phyloP scores from a whole-genome alignment of 495 filamentous ascomycete species.

The Penicillium samsonianum region DNA sequence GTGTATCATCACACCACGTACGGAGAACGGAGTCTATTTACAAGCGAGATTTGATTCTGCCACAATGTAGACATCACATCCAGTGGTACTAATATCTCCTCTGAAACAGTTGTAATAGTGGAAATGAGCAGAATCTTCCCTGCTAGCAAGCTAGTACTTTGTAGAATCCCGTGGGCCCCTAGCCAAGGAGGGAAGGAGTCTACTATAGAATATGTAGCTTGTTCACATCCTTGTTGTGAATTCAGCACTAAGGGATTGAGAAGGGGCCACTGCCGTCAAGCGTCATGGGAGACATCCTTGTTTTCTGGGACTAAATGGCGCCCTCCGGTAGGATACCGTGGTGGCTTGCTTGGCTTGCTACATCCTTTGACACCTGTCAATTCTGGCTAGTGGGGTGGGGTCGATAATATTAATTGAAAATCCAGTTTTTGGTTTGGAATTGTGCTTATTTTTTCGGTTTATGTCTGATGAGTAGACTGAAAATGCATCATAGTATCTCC shows the following conservation, averaged over 20 bases:
- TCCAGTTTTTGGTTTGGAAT: not conserved
- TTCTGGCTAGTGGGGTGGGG: slow-evolving; percentile 10
- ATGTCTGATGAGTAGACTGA: not conserved
- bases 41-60: no score
- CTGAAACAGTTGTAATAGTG: not conserved
- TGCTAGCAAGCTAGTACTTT: not conserved
- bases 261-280: not conserved
- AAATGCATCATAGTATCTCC: no score
- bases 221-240: not conserved
- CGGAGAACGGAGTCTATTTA: not conserved
- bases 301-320: not conserved
- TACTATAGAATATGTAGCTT: not conserved
- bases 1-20: not conserved
- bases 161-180: not conserved
- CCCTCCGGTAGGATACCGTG: not conserved
- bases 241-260: not conserved
- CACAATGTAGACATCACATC: not conserved
- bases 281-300: not conserved
- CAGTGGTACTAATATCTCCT: not conserved
- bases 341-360: slow-evolving; percentile 5
- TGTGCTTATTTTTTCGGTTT: not conserved
- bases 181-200: not conserved
- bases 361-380: slow-evolving; percentile 10
- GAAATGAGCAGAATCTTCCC: not conserved
- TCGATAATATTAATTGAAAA: not conserved